Percentiles rank a stretch among this genome's conserved stretches.
Conservation (phyloP, 805 yeast genomes). For the Candida maesae region DNA sequence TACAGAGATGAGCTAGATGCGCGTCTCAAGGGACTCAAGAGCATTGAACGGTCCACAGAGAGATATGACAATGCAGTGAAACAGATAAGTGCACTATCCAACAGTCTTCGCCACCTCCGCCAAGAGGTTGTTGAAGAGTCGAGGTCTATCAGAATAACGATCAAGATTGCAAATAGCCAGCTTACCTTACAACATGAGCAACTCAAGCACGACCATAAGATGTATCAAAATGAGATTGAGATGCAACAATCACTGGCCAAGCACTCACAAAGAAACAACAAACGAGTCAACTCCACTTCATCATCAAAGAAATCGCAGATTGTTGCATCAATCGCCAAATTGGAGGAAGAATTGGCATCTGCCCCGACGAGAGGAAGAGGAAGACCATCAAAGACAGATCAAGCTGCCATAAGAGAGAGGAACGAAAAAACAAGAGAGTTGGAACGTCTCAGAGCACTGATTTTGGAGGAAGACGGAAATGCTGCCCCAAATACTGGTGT, state of each 20-base stretch:
- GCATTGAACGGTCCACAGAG: slow-evolving; percentile 5
- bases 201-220: slow-evolving; percentile 25
- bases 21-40: slow-evolving; percentile 10
- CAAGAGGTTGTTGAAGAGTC: slow-evolving; percentile 30
- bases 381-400: slow-evolving; percentile 5
- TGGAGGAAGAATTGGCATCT: neutral
- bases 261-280: slow-evolving; percentile 20
- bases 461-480: neutral
- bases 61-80: slow-evolving; percentile 11
- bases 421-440: no score
- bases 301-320: slow-evolving; percentile 1
- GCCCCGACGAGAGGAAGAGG: slow-evolving; percentile 5
- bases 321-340: slow-evolving; percentile 1
- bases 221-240: slow-evolving; percentile 23
- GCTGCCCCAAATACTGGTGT: neutral
- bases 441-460: neutral
- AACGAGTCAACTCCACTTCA: slow-evolving; percentile 16
- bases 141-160: slow-evolving; percentile 21
- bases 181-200: slow-evolving; percentile 23
- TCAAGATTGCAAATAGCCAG: slow-evolving; percentile 23
- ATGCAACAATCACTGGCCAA: slow-evolving; percentile 15
- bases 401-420: no score
- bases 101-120: slow-evolving; percentile 25
- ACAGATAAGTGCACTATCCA: slow-evolving; percentile 4
- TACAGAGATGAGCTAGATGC: slow-evolving; percentile 16